Evolutionary conservation across 495 filamentous ascomycete species (phyloP).

Genomic region (Annulohypoxylon nitens): DNA sequence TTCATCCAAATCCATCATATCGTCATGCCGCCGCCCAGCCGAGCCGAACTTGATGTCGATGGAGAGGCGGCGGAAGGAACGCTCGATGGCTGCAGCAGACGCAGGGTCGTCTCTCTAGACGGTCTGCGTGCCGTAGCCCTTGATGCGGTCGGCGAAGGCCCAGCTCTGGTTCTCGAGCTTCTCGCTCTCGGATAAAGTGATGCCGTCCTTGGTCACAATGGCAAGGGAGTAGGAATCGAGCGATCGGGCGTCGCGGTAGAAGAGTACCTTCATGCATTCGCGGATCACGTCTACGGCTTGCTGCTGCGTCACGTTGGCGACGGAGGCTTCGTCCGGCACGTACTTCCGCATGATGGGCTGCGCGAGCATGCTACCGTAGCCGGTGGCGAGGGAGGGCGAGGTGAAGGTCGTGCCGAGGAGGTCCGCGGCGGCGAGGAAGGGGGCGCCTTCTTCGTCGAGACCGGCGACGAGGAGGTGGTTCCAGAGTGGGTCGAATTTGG

Average conservation of each 20-base stretch:
- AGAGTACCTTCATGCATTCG: constrained; percentile 98
- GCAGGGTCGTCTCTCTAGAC: constrained; percentile 50
- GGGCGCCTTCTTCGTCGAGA: constrained; percentile 80
- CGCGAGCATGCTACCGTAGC: constrained; percentile 92
- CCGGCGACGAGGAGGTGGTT: constrained; percentile 93
- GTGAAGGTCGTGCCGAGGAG: constrained; percentile 92
- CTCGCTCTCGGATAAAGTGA: constrained; percentile 86
- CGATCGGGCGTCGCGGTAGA: constrained; percentile 95
- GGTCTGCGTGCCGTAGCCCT: constrained; percentile 65
- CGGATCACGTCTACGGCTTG: constrained; percentile 82
- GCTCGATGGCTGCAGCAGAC: not conserved
- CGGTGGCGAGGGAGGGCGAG: constrained; percentile 88
- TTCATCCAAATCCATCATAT: constrained; percentile 5
- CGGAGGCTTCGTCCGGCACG: constrained; percentile 83
- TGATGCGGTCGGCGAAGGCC: constrained; percentile 93
- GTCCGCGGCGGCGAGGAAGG: constrained; percentile 91
- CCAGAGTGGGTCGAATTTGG: constrained; percentile 97
- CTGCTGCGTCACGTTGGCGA: constrained; percentile 77
- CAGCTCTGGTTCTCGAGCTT: constrained; percentile 85
- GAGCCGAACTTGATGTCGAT: not conserved
- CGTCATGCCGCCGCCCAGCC: not conserved
- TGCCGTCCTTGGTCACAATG: constrained; percentile 83
- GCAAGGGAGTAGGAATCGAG: constrained; percentile 92
- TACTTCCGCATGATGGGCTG: constrained; percentile 87
- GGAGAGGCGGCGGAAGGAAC: not conserved